These are phyloP conservation scores for Nitzschia sp. DNA, from an alignment of 108 stramenopile species.

Conservation along the genomic window DNA sequence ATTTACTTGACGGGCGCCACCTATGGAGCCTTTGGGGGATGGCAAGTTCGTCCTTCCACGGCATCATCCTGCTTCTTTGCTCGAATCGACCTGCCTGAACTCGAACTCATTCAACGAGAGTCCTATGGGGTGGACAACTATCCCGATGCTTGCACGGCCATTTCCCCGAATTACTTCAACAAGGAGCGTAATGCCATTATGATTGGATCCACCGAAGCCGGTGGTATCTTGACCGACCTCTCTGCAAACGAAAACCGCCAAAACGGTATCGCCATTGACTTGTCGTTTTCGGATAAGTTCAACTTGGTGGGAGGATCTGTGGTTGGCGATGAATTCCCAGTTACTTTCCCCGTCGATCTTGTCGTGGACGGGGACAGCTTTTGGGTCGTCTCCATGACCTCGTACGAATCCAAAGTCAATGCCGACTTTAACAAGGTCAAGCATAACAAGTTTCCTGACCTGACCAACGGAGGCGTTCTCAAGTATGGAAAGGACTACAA, in stretches of 20 bases:
- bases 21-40: constrained; percentile 14
- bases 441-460: constrained; percentile 18
- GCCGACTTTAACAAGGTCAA: constrained; percentile 15
- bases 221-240: constrained; percentile 23
- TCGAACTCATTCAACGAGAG: constrained; percentile 20
- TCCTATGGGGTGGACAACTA: neutral
- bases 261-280: constrained; percentile 21
- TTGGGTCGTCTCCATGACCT: constrained; percentile 26
- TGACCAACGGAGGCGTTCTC: constrained; percentile 30
- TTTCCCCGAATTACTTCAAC: constrained; percentile 13
- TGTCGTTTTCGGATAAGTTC: neutral
- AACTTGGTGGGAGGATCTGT: constrained; percentile 17
- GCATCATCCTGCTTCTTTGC: constrained; percentile 28
- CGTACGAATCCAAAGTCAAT: constrained; percentile 5
- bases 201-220: constrained; percentile 25
- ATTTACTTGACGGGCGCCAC: constrained; percentile 37
- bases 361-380: constrained; percentile 4
- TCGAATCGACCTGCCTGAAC: constrained; percentile 10
- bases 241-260: neutral
- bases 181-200: constrained; percentile 18
- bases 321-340: constrained; percentile 4
- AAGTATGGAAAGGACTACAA: constrained; percentile 23
- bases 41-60: neutral
- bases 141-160: constrained; percentile 28
- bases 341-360: constrained; percentile 22